Base-by-base conservation (phyloP, 805 yeast genomes). In the Starmerella sp. region DNA sequence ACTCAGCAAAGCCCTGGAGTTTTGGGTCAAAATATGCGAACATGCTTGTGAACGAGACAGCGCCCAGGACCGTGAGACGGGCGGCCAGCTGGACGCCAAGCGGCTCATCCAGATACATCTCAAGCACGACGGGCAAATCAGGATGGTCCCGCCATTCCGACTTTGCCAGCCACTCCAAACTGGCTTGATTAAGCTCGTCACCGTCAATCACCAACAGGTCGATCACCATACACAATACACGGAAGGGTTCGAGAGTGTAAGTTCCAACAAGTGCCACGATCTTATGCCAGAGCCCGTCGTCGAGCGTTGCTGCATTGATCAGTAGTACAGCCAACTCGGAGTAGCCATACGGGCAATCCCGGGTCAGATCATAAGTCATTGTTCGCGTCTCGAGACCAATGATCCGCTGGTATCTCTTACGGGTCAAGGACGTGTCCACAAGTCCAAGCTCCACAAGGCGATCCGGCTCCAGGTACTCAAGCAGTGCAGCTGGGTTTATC, bases 191-290 rank as follows among this genome's bases (percentile, higher is more conserved):
- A 14, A 28, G 42, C 7, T 15, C 43, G 17, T 30, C n/a, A 17
- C 3, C 32, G 22, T 35, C 35, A 13, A 50, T 37, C 13, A 15
- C 29, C 31, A 45, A 11, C 0, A 45, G 42, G 29, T 38, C 38
- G 34, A 58, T 17, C 32, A 29, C 47, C 31, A 56, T n/a, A 9
- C 50, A 7, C 44, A 58, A 28, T 31, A 39, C 58, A 7, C 50
- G 49, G 45, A 58, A 58, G 31, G 61, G 61, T 37, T 58, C 61
- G 2, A 58, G 44, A 8, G 28, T 9, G 47, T 30, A 54, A 31
- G 14, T 13, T 13, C 61, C 61, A 10, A 52, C 30, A 10, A 58
- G 30, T n/a, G 10, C 36, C 17, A 51, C 17, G 1, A 53, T 57
- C 1, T 17, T 15, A 11, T 22, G 14, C 56, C 57, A 52, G 22